These are phyloP conservation scores for Pyricularia sp. DNA, from an alignment of 2,329 filamentous ascomycete genomes.

Conservation along the genomic window DNA sequence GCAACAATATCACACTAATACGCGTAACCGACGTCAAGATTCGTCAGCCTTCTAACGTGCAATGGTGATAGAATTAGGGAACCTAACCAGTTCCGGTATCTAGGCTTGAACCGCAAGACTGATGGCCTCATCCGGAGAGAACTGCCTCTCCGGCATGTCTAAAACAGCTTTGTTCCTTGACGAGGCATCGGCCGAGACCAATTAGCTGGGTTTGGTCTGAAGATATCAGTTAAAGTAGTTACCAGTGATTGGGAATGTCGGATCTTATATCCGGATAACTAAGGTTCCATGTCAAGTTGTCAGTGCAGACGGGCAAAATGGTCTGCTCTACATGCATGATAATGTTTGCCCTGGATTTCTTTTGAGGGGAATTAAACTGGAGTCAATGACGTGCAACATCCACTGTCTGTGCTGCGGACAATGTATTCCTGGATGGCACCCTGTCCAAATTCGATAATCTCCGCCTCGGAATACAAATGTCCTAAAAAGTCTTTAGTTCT, in stretches of 20 bases:
- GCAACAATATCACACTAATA: background rate
- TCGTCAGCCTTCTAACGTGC: background rate
- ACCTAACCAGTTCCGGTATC: too few species aligned
- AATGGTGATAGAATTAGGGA: too few species aligned
- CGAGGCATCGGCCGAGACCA: background rate
- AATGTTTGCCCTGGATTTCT: background rate
- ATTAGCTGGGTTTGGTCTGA: background rate
- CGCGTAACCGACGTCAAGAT: background rate
- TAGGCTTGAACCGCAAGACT: background rate
- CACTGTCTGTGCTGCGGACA: background rate
- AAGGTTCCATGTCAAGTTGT: background rate
- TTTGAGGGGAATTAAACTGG: background rate
- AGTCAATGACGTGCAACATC: background rate
- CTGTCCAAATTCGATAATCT: background rate
- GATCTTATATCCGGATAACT: background rate
- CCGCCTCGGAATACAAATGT: background rate
- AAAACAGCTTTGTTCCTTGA: background rate
- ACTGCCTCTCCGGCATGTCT: background rate
- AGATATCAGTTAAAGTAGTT: background rate
- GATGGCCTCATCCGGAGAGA: background rate
- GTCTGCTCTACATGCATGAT: background rate
- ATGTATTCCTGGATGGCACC: background rate
- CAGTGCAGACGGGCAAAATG: background rate
- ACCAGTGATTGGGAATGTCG: background rate
- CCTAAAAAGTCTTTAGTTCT: background rate